Conservation (phyloP, 805 yeast genomes). For the Ogataea nakhonphanomensis region DNA sequence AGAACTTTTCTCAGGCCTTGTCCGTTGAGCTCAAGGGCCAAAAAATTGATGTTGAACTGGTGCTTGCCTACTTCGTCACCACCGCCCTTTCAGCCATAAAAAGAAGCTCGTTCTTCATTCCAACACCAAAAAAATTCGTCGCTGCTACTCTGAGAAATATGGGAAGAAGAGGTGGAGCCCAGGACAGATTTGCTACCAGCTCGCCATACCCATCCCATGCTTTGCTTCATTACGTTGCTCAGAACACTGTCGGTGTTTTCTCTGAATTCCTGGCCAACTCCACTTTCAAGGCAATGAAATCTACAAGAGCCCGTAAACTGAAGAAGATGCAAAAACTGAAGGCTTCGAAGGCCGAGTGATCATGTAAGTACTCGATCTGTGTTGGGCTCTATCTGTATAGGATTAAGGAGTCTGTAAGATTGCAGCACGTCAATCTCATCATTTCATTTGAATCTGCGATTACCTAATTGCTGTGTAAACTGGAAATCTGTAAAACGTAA, state of each 20-base stretch:
- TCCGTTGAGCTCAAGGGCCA: slow-evolving; percentile 74
- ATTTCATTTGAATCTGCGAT: no score
- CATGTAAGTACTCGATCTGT: no score
- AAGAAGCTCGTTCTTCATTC: slow-evolving; percentile 70
- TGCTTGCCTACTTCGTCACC: slow-evolving; percentile 84
- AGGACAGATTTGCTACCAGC: slow-evolving; percentile 77
- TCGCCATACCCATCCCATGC: slow-evolving; percentile 97
- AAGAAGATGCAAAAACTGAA: slow-evolving; percentile 28
- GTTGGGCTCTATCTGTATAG: no score
- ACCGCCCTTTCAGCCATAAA: slow-evolving; percentile 94
- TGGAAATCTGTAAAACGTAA: slow-evolving; percentile 7
- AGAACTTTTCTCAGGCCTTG: slow-evolving; percentile 86
- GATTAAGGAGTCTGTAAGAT: no score
- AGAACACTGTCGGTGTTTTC: slow-evolving; percentile 77
- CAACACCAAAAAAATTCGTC: slow-evolving; percentile 80
- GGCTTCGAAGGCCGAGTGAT: slow-evolving; percentile 6
- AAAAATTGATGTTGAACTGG: slow-evolving; percentile 81
- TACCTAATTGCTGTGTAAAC: no score
- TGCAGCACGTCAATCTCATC: no score
- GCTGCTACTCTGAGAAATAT: slow-evolving; percentile 59
- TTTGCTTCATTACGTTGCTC: slow-evolving; percentile 78
- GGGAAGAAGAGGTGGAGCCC: slow-evolving; percentile 91
- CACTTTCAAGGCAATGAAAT: slow-evolving; percentile 73
- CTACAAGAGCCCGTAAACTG: slow-evolving; percentile 69
- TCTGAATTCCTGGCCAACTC: slow-evolving; percentile 63